phyloP scores from a whole-genome alignment of 495 filamentous ascomycete species.

The Lichenothelia convexa region DNA sequence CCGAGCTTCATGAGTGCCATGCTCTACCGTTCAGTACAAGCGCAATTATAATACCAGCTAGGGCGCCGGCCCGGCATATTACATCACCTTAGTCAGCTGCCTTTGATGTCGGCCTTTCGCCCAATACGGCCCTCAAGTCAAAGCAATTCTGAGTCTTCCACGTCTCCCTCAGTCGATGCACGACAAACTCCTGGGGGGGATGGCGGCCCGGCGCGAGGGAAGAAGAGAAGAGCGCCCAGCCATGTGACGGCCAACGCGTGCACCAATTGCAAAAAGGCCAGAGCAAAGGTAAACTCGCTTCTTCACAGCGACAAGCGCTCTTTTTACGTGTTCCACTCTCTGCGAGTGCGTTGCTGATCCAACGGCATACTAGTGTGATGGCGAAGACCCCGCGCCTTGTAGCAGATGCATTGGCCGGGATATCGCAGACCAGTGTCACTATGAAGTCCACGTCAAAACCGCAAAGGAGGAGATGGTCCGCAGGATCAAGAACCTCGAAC shows the following conservation, averaged over 20 bases:
- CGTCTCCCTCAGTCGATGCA: no score
- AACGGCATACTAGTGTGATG: constrained; percentile 4
- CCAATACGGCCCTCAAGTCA: no score
- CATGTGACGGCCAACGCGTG: constrained; percentile 18
- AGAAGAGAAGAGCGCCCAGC: constrained; percentile 11
- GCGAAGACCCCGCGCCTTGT: constrained; percentile 7
- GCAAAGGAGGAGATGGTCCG: constrained; percentile 10
- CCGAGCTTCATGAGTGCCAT: no score
- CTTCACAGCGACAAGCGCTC: background rate
- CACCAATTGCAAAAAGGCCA: constrained; percentile 17
- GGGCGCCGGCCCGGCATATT: no score
- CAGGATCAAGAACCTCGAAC: constrained; percentile 10
- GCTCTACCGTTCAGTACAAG: no score
- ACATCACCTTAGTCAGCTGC: no score
- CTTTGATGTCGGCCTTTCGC: no score
- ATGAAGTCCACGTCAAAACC: constrained; percentile 10
- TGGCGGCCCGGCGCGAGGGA: no score
- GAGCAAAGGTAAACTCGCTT: constrained; percentile 11
- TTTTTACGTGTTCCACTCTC: background rate
- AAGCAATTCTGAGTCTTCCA: no score
- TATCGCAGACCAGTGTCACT: constrained; percentile 6
- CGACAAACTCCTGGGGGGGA: no score
- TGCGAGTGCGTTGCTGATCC: background rate
- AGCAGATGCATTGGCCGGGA: constrained; percentile 4
- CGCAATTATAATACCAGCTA: no score